Evolutionary conservation across 2,329 filamentous ascomycete species (phyloP).

Genomic region (Talaromyces piceae): DNA sequence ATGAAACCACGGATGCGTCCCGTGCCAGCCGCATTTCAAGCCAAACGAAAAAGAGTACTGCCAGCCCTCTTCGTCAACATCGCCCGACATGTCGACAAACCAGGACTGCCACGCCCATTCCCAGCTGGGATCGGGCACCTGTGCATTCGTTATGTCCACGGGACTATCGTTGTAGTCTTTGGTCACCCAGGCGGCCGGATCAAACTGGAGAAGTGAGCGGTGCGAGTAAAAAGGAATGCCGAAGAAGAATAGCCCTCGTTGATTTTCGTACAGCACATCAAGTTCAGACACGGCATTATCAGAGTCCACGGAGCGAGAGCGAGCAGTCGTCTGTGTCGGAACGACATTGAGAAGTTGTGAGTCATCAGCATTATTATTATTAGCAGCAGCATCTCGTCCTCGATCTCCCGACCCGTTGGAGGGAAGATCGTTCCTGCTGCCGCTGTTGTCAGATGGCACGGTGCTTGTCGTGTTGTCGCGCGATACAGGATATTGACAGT

Average conservation of each 20-base stretch:
- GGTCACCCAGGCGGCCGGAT: slow-evolving; percentile 84
- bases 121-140: slow-evolving; percentile 92
- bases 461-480: not conserved
- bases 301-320: not conserved
- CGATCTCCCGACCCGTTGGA: no score
- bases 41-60: slow-evolving; percentile 88
- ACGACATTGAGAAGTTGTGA: slow-evolving; percentile 7
- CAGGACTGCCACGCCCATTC: slow-evolving; percentile 72
- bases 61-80: slow-evolving; percentile 87
- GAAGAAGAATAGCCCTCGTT: slow-evolving; percentile 83
- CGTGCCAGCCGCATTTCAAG: slow-evolving; percentile 74
- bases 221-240: slow-evolving; percentile 84
- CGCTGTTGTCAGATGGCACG: not conserved
- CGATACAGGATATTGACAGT: slow-evolving; percentile 12
- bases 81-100: slow-evolving; percentile 71
- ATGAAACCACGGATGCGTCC: slow-evolving; percentile 81
- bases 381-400: not conserved
- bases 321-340: slow-evolving; percentile 6
- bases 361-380: not conserved
- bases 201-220: slow-evolving; percentile 74
- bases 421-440: no score
- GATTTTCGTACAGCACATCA: slow-evolving; percentile 92
- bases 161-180: slow-evolving; percentile 48
- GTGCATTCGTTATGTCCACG: slow-evolving; percentile 73
- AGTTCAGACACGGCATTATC: slow-evolving; percentile 45